Evolutionary conservation across 306 rosid genomes (phyloP).

Genomic region (Malus domestica): DNA sequence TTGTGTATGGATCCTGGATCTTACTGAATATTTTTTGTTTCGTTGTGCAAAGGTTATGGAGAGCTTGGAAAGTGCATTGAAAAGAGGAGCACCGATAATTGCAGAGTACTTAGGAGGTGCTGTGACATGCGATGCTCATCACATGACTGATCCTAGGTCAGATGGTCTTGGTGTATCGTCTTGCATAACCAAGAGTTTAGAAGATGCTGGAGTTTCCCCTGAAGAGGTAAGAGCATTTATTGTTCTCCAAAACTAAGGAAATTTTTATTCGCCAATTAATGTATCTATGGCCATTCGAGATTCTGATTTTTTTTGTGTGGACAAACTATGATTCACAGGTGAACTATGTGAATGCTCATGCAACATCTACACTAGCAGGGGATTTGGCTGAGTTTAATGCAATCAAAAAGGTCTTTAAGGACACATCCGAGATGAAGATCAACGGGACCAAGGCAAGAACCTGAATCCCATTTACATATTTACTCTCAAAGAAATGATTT

Average conservation of each 20-base stretch:
- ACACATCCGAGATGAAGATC: conserved; percentile 58
- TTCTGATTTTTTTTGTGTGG: not conserved
- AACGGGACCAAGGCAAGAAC: conserved; percentile 59
- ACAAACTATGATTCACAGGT: conserved; percentile 30
- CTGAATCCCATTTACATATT: not conserved
- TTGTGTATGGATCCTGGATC: not conserved
- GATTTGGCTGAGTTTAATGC: conserved; percentile 72
- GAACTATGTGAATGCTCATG: conserved; percentile 79
- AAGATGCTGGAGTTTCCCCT: conserved; percentile 60
- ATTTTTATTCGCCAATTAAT: not conserved
- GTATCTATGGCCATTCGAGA: not conserved
- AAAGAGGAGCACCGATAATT: conserved; percentile 48
- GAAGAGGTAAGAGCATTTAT: conserved; percentile 45
- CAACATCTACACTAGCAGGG: conserved; percentile 68
- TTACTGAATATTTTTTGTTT: not conserved
- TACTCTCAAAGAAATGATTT: not conserved
- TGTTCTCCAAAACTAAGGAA: not conserved
- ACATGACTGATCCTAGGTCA: conserved; percentile 63
- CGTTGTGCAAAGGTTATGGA: conserved; percentile 43
- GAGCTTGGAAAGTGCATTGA: conserved; percentile 64
- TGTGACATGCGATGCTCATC: conserved; percentile 68
- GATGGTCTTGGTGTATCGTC: conserved; percentile 72
- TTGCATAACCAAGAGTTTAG: conserved; percentile 53
- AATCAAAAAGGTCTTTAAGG: conserved; percentile 53
- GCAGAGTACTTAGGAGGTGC: conserved; percentile 77